These are phyloP conservation scores for Dictyostelium citrinum DNA, from an alignment of 78 protist species.

Conservation along the genomic window DNA sequence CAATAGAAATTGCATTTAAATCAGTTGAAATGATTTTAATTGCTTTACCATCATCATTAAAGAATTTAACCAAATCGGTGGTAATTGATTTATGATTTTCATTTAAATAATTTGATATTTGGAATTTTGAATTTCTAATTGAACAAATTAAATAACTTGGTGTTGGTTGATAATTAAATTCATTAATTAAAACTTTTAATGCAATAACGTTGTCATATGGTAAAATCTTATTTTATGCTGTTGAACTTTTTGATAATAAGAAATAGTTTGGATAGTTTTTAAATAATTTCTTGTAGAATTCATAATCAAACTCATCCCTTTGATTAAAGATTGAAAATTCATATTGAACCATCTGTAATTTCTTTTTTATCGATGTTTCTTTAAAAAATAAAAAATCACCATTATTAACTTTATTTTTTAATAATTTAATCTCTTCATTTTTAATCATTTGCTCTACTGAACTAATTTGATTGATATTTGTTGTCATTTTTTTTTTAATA, in stretches of 20 bases:
- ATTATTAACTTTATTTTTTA: background rate
- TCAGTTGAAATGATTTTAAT: background rate
- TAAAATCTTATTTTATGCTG: background rate
- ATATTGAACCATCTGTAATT: background rate
- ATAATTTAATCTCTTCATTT: background rate
- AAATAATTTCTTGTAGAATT: background rate
- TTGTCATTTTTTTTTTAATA: background rate
- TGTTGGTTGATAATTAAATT: background rate
- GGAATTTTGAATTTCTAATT: background rate
- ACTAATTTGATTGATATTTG: background rate
- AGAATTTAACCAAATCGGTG: background rate
- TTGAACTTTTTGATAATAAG: background rate
- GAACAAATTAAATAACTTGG: background rate
- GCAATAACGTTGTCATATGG: background rate
- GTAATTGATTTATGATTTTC: background rate
- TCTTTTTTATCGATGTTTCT: background rate
- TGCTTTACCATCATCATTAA: background rate
- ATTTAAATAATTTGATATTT: background rate
- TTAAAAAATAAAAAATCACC: background rate
- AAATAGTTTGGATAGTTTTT: background rate
- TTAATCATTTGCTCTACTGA: background rate
- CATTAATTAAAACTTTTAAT: background rate
- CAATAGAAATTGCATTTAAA: background rate
- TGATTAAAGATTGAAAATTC: background rate
- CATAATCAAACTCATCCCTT: background rate